Evolutionary conservation across 495 filamentous ascomycete genomes (phyloP).

Genomic region (Symbiotaphrina buchneri): DNA sequence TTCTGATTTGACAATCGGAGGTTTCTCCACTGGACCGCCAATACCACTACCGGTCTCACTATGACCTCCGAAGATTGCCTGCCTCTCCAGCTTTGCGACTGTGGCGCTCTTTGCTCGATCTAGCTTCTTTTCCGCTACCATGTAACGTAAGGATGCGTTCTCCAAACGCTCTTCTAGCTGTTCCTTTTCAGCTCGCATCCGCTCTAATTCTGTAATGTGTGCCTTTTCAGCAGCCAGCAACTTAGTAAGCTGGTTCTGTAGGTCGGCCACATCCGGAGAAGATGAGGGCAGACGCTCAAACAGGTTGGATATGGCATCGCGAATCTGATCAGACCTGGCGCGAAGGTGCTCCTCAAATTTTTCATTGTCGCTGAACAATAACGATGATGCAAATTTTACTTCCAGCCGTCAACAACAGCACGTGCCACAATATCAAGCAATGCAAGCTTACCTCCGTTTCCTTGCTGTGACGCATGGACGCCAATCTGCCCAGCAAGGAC

Average conservation of each 20-base stretch:
- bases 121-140: slow-evolving; percentile 83
- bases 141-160: slow-evolving; percentile 66
- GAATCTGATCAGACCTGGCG: slow-evolving; percentile 34
- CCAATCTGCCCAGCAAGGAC: slow-evolving; percentile 2
- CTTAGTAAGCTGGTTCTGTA: slow-evolving; percentile 50
- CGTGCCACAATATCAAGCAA: slow-evolving; percentile 9
- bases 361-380: slow-evolving; percentile 39
- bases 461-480: neutral
- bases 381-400: slow-evolving; percentile 38
- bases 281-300: slow-evolving; percentile 19
- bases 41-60: slow-evolving; percentile 27
- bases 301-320: slow-evolving; percentile 30
- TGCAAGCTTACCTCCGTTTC: slow-evolving; percentile 2
- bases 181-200: slow-evolving; percentile 56
- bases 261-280: slow-evolving; percentile 38
- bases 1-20: slow-evolving; percentile 23
- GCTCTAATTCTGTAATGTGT: slow-evolving; percentile 52
- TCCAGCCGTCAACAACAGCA: too few relatives aligned
- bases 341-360: slow-evolving; percentile 62
- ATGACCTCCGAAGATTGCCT: slow-evolving; percentile 45
- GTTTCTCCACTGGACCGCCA: slow-evolving; percentile 28
- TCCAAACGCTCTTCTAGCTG: slow-evolving; percentile 66
- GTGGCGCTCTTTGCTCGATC: slow-evolving; percentile 71
- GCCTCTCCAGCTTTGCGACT: slow-evolving; percentile 80
- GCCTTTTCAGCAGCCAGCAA: slow-evolving; percentile 66